phyloP scores from a whole-genome alignment of 1,284 basidiomycete species.

The Fistulina hepatica region DNA sequence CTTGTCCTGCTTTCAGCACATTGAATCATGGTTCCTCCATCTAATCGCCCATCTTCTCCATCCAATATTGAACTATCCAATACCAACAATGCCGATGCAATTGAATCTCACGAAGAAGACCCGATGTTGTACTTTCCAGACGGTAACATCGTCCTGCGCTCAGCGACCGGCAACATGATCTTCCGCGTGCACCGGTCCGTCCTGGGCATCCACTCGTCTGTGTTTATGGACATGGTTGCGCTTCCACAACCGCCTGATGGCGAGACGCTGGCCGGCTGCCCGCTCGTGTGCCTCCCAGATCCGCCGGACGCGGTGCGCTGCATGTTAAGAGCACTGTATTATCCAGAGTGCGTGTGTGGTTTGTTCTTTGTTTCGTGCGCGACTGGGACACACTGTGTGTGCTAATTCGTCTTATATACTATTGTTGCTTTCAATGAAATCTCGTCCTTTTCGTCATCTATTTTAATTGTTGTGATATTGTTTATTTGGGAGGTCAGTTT shows the following conservation, averaged over 20 bases:
- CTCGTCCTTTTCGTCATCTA: no score
- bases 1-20: no score
- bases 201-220: slow-evolving; percentile 1
- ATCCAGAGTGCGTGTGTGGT: not conserved
- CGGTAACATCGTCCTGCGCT: slow-evolving; percentile 4
- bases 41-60: no score
- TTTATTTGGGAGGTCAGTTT: not conserved
- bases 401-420: no score
- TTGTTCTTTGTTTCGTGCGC: no score
- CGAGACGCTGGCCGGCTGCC: slow-evolving; percentile 2
- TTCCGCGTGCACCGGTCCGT: slow-evolving; percentile 6
- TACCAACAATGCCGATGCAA: no score
- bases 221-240: slow-evolving; percentile 1
- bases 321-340: slow-evolving; percentile 1
- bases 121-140: slow-evolving; percentile 2
- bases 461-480: not conserved
- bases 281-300: slow-evolving; percentile 1
- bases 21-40: no score
- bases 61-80: no score
- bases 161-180: slow-evolving; percentile 2
- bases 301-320: not conserved
- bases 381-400: no score
- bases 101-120: no score
- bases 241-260: slow-evolving; percentile 1
- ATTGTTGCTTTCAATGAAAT: no score